These are phyloP conservation scores for Starmerella floricola DNA, from an alignment of 805 yeast genomes.

Conservation along the genomic window DNA sequence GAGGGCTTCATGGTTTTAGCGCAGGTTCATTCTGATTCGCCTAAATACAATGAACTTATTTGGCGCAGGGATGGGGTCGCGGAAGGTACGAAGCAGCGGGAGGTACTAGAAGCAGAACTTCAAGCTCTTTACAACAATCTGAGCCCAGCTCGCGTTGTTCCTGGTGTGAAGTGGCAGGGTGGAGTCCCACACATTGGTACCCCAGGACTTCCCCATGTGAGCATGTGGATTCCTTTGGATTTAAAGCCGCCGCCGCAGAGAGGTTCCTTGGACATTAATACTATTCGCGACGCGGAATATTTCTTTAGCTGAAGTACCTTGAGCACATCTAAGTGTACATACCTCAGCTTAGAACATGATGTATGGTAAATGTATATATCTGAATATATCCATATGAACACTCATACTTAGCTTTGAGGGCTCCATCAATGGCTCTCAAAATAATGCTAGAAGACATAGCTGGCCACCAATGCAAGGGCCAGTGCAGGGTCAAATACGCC, in stretches of 20 bases:
- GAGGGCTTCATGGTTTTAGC: slow-evolving; percentile 47
- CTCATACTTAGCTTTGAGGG: no score
- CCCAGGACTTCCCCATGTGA: slow-evolving; percentile 5
- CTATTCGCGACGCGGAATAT: slow-evolving; percentile 55
- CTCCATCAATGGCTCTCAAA: no score
- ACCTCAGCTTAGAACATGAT: no score
- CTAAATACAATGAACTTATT: slow-evolving; percentile 39
- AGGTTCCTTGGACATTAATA: slow-evolving; percentile 64
- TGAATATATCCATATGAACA: neutral
- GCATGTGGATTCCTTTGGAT: slow-evolving; percentile 47
- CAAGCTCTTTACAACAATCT: slow-evolving; percentile 61
- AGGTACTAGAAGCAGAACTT: slow-evolving; percentile 64
- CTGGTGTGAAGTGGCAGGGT: slow-evolving; percentile 39
- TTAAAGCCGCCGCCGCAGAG: slow-evolving; percentile 57
- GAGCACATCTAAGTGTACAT: no score
- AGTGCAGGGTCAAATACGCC: slow-evolving; percentile 15
- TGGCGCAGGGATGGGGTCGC: slow-evolving; percentile 24
- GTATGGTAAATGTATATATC: no score
- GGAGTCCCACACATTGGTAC: slow-evolving; percentile 39
- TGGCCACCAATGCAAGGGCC: slow-evolving; percentile 8
- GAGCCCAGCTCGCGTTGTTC: slow-evolving; percentile 26
- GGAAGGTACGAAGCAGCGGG: slow-evolving; percentile 24
- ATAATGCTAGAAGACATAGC: neutral
- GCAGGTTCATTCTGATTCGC: slow-evolving; percentile 39
- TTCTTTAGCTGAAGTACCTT: slow-evolving; percentile 42